Percentiles rank a stretch among this genome's conserved stretches.
Evolutionary conservation across 352 stramenopile genomes (phyloP).

Genomic region (Phytophthora brassicae): DNA sequence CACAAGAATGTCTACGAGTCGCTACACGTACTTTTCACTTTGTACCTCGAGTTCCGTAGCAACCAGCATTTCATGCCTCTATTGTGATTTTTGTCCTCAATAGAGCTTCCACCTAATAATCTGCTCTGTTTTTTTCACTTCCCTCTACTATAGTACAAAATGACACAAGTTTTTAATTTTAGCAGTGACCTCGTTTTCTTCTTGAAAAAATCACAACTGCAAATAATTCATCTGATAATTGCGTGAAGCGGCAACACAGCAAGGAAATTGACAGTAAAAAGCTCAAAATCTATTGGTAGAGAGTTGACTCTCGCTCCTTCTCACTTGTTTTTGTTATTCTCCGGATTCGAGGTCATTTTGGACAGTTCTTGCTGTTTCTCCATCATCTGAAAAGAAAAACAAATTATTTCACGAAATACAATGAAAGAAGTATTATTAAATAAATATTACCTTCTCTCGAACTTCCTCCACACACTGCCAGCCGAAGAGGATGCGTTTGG

Average conservation of each 20-base stretch:
- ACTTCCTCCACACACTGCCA: conserved; percentile 82
- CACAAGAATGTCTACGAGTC: conserved; percentile 94
- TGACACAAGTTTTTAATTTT: background rate
- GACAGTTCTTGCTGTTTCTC: conserved; percentile 50
- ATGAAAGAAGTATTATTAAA: background rate
- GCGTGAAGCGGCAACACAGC: background rate
- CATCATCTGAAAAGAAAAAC: conserved; percentile 36
- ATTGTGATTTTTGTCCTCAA: conserved; percentile 19
- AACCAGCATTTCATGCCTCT: conserved; percentile 92
- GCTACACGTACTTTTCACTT: conserved; percentile 94
- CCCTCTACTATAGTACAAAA: background rate
- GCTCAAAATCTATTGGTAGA: background rate
- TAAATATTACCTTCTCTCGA: conserved; percentile 54
- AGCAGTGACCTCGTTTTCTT: background rate
- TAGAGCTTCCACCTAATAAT: conserved; percentile 5
- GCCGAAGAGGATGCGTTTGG: conserved; percentile 76
- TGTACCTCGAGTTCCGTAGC: conserved; percentile 92
- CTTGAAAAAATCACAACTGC: too few relatives aligned
- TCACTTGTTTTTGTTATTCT: conserved; percentile 28
- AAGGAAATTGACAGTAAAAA: too few relatives aligned
- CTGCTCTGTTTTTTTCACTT: background rate
- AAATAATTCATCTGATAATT: background rate
- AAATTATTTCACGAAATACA: background rate
- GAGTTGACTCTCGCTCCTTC: background rate
- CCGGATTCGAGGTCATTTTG: background rate